These are phyloP conservation scores for Chalciporus piperatoides DNA, from an alignment of 1,284 basidiomycete genomes.

Conservation along the genomic window DNA sequence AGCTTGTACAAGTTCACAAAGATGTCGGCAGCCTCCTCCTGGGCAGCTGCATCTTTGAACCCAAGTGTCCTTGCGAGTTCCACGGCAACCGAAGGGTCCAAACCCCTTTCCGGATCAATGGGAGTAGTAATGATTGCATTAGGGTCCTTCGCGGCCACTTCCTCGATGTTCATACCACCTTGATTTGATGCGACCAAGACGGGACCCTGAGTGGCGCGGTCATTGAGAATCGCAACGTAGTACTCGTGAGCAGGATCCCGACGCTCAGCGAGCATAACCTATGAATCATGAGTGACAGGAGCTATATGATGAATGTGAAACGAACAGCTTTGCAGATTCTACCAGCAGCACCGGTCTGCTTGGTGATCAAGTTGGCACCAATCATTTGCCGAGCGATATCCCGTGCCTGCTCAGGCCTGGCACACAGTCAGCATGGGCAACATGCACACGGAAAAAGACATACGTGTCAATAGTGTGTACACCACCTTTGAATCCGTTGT, in stretches of 20 bases:
- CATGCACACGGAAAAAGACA: slow-evolving; percentile 22
- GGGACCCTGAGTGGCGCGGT: slow-evolving; percentile 85
- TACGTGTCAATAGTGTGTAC: slow-evolving; percentile 94
- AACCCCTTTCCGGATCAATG: slow-evolving; percentile 84
- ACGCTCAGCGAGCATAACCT: slow-evolving; percentile 98
- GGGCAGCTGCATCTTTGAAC: slow-evolving; percentile 71
- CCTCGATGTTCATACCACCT: slow-evolving; percentile 98
- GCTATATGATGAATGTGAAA: slow-evolving; percentile 18
- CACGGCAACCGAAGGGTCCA: slow-evolving; percentile 72
- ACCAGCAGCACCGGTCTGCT: slow-evolving; percentile 94
- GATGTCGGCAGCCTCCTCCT: slow-evolving; percentile 85
- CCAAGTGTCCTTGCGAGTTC: slow-evolving; percentile 88
- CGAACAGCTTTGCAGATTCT: slow-evolving; percentile 92
- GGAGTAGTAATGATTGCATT: slow-evolving; percentile 95
- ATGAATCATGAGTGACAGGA: slow-evolving; percentile 16
- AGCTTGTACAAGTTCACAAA: slow-evolving; percentile 96
- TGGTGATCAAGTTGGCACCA: slow-evolving; percentile 94
- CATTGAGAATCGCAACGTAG: slow-evolving; percentile 97
- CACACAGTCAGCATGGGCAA: slow-evolving; percentile 7
- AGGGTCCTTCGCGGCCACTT: slow-evolving; percentile 98
- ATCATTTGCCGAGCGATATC: slow-evolving; percentile 93
- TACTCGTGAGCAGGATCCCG: slow-evolving; percentile 95
- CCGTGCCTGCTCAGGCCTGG: slow-evolving; percentile 84
- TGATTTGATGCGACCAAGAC: slow-evolving; percentile 94
- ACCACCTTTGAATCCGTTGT: slow-evolving; percentile 95